phyloP scores from a whole-genome alignment of 768 basidiomycete species.

The Daedaleopsis sinensis region DNA sequence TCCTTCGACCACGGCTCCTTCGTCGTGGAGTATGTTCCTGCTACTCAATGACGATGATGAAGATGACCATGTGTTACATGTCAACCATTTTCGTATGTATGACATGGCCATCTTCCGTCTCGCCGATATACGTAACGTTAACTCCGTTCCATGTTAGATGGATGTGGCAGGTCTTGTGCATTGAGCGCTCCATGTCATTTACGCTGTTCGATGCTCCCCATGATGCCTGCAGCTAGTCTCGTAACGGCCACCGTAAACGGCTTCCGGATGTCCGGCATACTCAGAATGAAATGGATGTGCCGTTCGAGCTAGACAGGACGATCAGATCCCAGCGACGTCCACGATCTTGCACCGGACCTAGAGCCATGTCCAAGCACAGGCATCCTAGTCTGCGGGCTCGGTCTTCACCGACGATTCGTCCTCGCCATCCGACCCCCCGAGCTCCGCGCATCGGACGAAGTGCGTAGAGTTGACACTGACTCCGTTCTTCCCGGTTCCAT shows the following conservation, averaged over 20 bases:
- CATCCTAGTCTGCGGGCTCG: background rate
- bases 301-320: no score
- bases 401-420: background rate
- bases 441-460: background rate
- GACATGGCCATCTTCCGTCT: background rate
- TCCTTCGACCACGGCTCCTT: background rate
- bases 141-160: background rate
- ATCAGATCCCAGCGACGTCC: background rate
- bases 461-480: background rate
- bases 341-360: background rate
- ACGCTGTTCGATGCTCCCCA: no score
- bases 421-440: background rate
- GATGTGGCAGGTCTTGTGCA: background rate
- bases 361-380: background rate
- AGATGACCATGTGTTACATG: background rate
- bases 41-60: background rate
- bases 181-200: no score
- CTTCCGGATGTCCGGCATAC: background rate
- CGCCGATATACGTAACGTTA: background rate
- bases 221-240: no score
- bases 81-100: background rate
- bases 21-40: background rate
- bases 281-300: background rate
- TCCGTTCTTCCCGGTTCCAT: background rate
- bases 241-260: no score